Base-by-base conservation (phyloP, 768 basidiomycete genomes). In the Tulasnella sp. region DNA sequence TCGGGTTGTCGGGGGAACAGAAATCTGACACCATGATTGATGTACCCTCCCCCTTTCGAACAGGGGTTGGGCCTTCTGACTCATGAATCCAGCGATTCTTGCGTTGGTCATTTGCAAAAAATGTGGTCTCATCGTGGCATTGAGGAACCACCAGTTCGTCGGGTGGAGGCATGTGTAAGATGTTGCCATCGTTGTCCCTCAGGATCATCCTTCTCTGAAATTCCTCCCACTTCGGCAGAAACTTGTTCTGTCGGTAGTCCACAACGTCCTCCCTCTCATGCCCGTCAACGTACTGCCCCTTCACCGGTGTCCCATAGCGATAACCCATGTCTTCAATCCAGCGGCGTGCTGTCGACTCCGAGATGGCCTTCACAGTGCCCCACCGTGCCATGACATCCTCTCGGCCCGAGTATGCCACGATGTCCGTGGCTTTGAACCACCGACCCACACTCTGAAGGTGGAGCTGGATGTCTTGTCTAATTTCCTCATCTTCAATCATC, bases 221-320 rank as follows among this genome's bases (percentile, higher is more conserved):
- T n/a, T 56, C 52, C 19, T 18, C n/a, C 52, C 52, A 56, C 52
- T n/a, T 56, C 52, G 16, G 16, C 24, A 85, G 40, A 81, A 85
- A 87, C 0, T 40, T 58, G 0, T 80, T 77, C 10, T 85, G 80
- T 2, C 82, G 81, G 74, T 87, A 87, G 16, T 81, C 74, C 0
- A 86, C 84, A 62, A 88, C 86, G 86, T 84, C 85, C n/a, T 84
- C 83, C n/a, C 39, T 40, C 10, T 40, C 39, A 40, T 40, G 39
- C 10, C 39, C 39, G 10, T 40, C 39, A 10, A 40, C 80, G 81
- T 81, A 42, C 82, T 82, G 24, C 80, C 58, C 1, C 72, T 42
- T 77, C 84, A 88, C 3, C 82, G 82, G 81, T 83, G 87, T 1
- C 82, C 84, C 18, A 87, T 68, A 14, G 82, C 85, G 3, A 83